Base-by-base conservation (phyloP, 2,329 filamentous ascomycete species). In the Hymenoscyphus fructigenus region DNA sequence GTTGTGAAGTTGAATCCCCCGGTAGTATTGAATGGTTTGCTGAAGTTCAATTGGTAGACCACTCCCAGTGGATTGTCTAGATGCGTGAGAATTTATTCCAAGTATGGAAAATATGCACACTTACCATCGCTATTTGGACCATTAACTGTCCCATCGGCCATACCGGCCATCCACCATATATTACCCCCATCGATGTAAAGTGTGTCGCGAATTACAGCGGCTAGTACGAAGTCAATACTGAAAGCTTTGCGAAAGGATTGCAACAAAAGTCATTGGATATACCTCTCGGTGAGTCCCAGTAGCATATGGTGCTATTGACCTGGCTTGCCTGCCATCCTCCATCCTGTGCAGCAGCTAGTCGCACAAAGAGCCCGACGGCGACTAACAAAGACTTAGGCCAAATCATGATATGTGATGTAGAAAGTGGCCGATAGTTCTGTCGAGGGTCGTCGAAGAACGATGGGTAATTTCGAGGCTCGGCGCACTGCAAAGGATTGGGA, bases 121-220 rank as follows among this genome's bases (percentile, higher is more conserved):
- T 73, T 75, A 87, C 85, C 75, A 68, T 84, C 79, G 29, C 68
- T 67, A 7, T 64, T 64, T 0, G 75, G 67, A 1, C 58, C 0
- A 0, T 71, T 75, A 55, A 70, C 70, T 5, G 71, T 66, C 2
- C 83, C 85, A 70, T 85, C 79, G 2, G 78, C 74, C 60, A 84
- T 70, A 12, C 81, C 82, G 2, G 81, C 80, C 38, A 76, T 67
- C 86, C 87, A 90, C 65, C 67, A 80, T 12, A 88, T 74, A 53
- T 73, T 67, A 3, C 88, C 88, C 44, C 88, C 88, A 73, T 91
- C 88, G 26, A 91, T 75, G 71, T 89, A 91, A 17, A 90, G 76
- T 1, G 82, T 87, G 70, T 91, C 86, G 53, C 82, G 82, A 41
- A 90, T 76, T 2, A 87, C 76, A 44, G 83, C 82, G 67, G 82